Conservation (phyloP, 495 filamentous ascomycete species). For the Aspergillus leporis region DNA sequence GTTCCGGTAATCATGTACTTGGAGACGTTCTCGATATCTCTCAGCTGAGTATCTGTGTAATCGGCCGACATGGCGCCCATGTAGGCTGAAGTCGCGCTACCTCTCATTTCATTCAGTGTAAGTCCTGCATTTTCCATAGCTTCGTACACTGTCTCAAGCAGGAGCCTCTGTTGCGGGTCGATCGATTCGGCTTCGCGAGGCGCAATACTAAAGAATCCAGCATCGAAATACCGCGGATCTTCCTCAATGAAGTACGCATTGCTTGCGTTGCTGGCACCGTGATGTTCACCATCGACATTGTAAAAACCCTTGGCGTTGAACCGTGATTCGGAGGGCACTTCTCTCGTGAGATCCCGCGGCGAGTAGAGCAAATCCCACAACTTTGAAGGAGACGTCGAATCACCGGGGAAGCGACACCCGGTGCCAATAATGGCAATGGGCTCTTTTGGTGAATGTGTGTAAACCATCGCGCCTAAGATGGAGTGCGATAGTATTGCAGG, state of each 20-base stretch:
- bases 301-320: slow-evolving; percentile 49
- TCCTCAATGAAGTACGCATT: slow-evolving; percentile 50
- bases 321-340: slow-evolving; percentile 29
- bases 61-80: slow-evolving; percentile 46
- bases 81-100: slow-evolving; percentile 48
- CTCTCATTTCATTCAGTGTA: slow-evolving; percentile 39
- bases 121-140: slow-evolving; percentile 51
- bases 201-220: slow-evolving; percentile 51
- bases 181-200: slow-evolving; percentile 44
- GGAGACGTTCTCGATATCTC: slow-evolving; percentile 41
- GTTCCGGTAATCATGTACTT: slow-evolving; percentile 50
- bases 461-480: neutral
- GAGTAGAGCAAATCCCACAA: slow-evolving; percentile 30
- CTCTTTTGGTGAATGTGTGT: slow-evolving; percentile 7
- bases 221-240: slow-evolving; percentile 56
- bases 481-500: no score
- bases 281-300: slow-evolving; percentile 35
- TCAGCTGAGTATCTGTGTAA: slow-evolving; percentile 39
- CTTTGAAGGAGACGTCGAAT: slow-evolving; percentile 21
- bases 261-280: slow-evolving; percentile 29
- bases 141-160: slow-evolving; percentile 48
- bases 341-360: slow-evolving; percentile 18
- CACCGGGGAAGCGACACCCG: slow-evolving; percentile 25
- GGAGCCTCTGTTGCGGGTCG: slow-evolving; percentile 49
- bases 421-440: slow-evolving; percentile 29